These are phyloP conservation scores for Phytopythium cucurbitacearum DNA, from an alignment of 352 stramenopile genomes.

Conservation along the genomic window DNA sequence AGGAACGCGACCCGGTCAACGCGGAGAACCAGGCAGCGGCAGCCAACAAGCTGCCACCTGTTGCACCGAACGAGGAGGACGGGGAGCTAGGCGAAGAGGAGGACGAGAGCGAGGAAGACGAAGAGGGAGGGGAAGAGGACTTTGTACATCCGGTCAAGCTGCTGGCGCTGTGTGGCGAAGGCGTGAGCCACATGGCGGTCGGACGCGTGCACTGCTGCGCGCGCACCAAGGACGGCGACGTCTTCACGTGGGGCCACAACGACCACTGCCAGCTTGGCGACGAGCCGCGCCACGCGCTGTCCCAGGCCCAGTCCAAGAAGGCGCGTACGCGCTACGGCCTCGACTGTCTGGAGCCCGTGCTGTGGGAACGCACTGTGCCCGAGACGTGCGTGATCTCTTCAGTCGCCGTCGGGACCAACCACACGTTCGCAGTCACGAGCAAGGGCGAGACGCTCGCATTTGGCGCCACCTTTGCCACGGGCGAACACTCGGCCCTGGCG, in stretches of 20 bases:
- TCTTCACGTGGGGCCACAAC: conserved; percentile 84
- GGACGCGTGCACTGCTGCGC: conserved; percentile 73
- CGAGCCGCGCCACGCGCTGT: conserved; percentile 57
- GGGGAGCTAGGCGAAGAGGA: conserved; percentile 10
- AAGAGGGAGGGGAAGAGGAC: conserved; percentile 53
- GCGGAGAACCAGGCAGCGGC: background rate
- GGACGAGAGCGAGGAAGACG: conserved; percentile 13
- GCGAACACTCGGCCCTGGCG: conserved; percentile 49
- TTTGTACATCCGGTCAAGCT: conserved; percentile 73
- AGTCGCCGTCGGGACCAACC: conserved; percentile 66
- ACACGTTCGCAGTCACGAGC: conserved; percentile 60
- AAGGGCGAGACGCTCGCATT: conserved; percentile 56
- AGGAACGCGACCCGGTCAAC: conserved; percentile 25
- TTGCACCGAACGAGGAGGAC: conserved; percentile 8
- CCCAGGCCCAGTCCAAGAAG: conserved; percentile 48
- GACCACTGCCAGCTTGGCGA: conserved; percentile 75
- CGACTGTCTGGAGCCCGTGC: conserved; percentile 44
- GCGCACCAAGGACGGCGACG: conserved; percentile 71
- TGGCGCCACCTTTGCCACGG: conserved; percentile 61
- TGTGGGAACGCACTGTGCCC: conserved; percentile 68
- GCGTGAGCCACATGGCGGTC: conserved; percentile 66
- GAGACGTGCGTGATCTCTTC: conserved; percentile 49
- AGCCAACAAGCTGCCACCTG: conserved; percentile 1
- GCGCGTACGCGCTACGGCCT: conserved; percentile 54
- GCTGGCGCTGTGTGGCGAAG: conserved; percentile 54